A percentile compares a stretch with the other conserved stretches of the same genome.
Evolutionary conservation across 345 rosid species (phyloP).

Genomic region (Euphorbia peplus): DNA sequence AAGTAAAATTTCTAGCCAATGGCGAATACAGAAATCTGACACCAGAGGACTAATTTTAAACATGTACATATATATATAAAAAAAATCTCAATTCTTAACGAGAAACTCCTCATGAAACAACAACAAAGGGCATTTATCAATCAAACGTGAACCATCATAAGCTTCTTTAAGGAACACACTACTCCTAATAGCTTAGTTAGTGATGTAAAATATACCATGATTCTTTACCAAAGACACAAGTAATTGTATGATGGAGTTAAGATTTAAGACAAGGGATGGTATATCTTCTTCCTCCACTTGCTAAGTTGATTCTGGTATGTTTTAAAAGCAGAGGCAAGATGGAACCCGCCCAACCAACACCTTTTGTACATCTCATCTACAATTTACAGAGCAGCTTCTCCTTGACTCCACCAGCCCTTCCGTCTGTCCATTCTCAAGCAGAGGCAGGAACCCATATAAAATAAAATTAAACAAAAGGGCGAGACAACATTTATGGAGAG

Average conservation of each 20-base stretch:
- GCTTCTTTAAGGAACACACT: constrained; percentile 88
- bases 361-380: background rate
- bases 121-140: constrained; percentile 68
- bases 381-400: background rate
- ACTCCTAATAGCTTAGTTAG: constrained; percentile 86
- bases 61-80: too few species aligned
- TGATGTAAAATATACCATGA: constrained; percentile 85
- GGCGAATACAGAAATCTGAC: too few species aligned
- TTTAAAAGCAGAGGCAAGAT: background rate
- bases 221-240: constrained; percentile 79
- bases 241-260: constrained; percentile 74
- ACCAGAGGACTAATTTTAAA: too few species aligned
- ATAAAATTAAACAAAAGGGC: too few species aligned
- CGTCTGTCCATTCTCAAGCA: too few species aligned
- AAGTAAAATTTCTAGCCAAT: too few species aligned
- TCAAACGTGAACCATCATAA: constrained; percentile 58
- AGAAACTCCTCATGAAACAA: constrained; percentile 63
- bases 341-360: background rate
- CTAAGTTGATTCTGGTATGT: background rate
- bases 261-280: constrained; percentile 56
- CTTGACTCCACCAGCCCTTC: too few species aligned
- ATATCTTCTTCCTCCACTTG: constrained; percentile 76
- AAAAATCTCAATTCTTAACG: too few species aligned
- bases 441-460: too few species aligned
- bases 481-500: too few species aligned